phyloP scores from a whole-genome alignment of 2,329 filamentous ascomycete species.

The Sphaerulina vaccinii region DNA sequence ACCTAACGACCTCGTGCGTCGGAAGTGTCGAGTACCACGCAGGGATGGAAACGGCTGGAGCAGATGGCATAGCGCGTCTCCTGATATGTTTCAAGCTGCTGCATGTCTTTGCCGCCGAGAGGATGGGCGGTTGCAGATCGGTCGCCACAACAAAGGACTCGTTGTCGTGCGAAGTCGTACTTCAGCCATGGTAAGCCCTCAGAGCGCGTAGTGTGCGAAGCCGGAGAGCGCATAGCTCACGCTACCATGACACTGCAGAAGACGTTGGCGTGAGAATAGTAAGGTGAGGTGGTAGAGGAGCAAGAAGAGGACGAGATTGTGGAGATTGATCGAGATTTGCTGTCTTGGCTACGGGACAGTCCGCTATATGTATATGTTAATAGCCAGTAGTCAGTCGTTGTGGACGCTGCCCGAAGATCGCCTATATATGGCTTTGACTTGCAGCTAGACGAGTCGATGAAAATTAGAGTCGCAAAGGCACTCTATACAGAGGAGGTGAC shows the following conservation, averaged over 20 bases:
- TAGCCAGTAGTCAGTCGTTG: too few species aligned
- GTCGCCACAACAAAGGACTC: background rate
- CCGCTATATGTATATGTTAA: too few species aligned
- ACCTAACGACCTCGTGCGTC: conserved; percentile 1
- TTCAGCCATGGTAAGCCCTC: background rate
- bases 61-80: conserved; percentile 8
- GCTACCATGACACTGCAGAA: background rate
- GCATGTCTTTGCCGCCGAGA: conserved; percentile 9
- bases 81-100: conserved; percentile 15
- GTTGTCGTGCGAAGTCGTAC: background rate
- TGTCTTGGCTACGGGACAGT: too few species aligned
- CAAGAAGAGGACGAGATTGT: too few species aligned
- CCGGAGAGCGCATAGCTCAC: background rate
- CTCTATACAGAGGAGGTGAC: too few species aligned
- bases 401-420: too few species aligned
- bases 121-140: conserved; percentile 9
- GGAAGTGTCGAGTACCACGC: conserved; percentile 14
- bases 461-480: too few species aligned
- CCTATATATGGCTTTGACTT: too few species aligned
- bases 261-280: background rate
- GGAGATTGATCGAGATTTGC: background rate
- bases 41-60: conserved; percentile 16
- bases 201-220: background rate
- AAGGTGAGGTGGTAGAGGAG: background rate
- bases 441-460: too few species aligned